Percentiles rank a stretch among this genome's conserved stretches.
These are phyloP conservation scores for Scenedesmus sp. DNA, from an alignment of 163 green algal species.

Conservation along the genomic window DNA sequence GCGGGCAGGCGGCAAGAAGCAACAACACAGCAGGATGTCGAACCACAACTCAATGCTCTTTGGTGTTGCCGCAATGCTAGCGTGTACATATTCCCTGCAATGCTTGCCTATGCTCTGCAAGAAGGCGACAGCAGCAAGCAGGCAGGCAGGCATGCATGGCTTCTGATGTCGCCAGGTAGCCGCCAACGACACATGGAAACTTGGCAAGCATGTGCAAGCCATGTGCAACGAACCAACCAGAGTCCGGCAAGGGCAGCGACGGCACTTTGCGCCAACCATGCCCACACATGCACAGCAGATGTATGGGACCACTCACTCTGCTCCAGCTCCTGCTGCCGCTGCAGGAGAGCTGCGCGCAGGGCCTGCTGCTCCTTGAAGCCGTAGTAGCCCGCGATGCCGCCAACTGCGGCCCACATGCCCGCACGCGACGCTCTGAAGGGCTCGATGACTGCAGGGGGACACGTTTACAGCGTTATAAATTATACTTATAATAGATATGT, in stretches of 20 bases:
- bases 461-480: too few relatives aligned
- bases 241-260: not conserved
- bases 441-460: slow-evolving; percentile 26
- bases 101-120: slow-evolving; percentile 12
- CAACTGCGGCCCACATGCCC: slow-evolving; percentile 31
- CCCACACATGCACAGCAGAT: not conserved
- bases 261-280: not conserved
- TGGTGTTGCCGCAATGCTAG: not conserved
- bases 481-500: too few relatives aligned
- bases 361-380: slow-evolving; percentile 47
- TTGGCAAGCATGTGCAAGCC: not conserved
- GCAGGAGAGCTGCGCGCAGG: slow-evolving; percentile 26
- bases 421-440: slow-evolving; percentile 12
- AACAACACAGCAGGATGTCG: not conserved
- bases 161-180: too few relatives aligned
- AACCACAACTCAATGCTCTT: too few relatives aligned
- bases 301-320: slow-evolving; percentile 27
- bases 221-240: not conserved
- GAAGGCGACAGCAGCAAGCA: too few relatives aligned
- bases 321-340: slow-evolving; percentile 48
- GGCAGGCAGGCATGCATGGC: not conserved
- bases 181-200: not conserved
- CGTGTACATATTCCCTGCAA: not conserved
- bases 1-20: not conserved
- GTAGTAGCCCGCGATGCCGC: slow-evolving; percentile 32